Evolutionary conservation across 176 grass and related monocot genomes (phyloP), one percentile per base, ranked within the genome.

Genomic region (Ensete ventricosum): DNA sequence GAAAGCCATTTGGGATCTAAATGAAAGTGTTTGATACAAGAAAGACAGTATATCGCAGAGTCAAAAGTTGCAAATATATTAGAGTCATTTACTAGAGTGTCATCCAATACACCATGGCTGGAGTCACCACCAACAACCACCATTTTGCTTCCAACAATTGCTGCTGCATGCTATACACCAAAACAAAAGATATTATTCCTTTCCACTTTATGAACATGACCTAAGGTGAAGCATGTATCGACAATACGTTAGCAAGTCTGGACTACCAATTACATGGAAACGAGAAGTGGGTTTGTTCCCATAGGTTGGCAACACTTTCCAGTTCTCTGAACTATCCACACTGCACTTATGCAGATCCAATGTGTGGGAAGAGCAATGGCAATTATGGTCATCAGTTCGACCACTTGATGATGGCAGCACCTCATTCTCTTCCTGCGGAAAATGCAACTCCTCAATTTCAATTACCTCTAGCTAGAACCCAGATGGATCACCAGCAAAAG

Each of bases 81-180:
- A 50, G 17, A 21, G 12, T 24, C 14, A 60, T 64, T 82, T 91
- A 99, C 95, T 84, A 83, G 82, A 19, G 83, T 99, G 84, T 99
- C 95, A 79, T 99, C 95, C 52, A 99, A 84, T 62, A 94, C 87
- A 70, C 53, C 60, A 75, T 87, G 73, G 23, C 90, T 88, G 19
- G 88, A 84, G 77, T 99, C 90, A 11, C 95, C 95, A 64, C 95
- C 95, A 21, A 91, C 88, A 58, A 99, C 84, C 20, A 99, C 59
- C 95, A 99, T 99, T 86, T 99, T 99, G 73, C 86, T 94, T 43
- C 95, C 95, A 57, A 99, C 83, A 71, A 91, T 78, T 48, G 91
- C 90, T 87, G 95, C 90, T 72, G 95, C 88, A 84, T 99, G 95
- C 95, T 99, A 86, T 69, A 69, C 75, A 71, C 62, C 77, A 66